A percentile compares a stretch with the other conserved stretches of the same genome.
Evolutionary conservation across 768 basidiomycete species (phyloP).

Genomic region (Phaeolepiota aurea): DNA sequence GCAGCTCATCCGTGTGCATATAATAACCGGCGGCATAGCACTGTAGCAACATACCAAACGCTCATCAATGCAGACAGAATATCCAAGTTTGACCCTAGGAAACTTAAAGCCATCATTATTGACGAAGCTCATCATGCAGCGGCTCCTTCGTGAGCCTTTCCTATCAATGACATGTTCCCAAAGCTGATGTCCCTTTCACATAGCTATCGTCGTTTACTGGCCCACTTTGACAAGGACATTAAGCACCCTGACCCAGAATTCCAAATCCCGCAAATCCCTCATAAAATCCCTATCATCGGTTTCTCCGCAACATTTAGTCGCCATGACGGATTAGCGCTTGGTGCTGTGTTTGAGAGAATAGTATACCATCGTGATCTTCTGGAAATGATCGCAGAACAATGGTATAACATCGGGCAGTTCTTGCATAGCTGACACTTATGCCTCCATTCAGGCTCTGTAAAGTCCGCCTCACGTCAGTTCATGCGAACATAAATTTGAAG

Average conservation of each 20-base stretch:
- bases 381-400: constrained; percentile 89
- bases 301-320: constrained; percentile 94
- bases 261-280: constrained; percentile 24
- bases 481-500: constrained; percentile 62
- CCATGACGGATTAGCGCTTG: constrained; percentile 84
- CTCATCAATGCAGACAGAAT: constrained; percentile 55
- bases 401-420: constrained; percentile 32
- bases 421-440: constrained; percentile 1
- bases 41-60: constrained; percentile 87
- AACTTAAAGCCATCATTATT: constrained; percentile 70
- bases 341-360: constrained; percentile 82
- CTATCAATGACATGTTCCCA: not conserved
- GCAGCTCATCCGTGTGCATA: too few relatives aligned
- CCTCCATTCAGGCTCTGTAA: constrained; percentile 60
- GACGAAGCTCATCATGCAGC: constrained; percentile 97
- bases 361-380: constrained; percentile 90
- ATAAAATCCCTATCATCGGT: constrained; percentile 76
- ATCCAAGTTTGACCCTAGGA: constrained; percentile 63
- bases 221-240: constrained; percentile 69
- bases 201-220: constrained; percentile 77
- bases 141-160: constrained; percentile 67
- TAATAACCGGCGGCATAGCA: constrained; percentile 30
- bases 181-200: constrained; percentile 1
- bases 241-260: constrained; percentile 40
- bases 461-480: constrained; percentile 78